phyloP scores from a whole-genome alignment of 2,329 filamentous ascomycete genomes.

The Cercospora sp. region DNA sequence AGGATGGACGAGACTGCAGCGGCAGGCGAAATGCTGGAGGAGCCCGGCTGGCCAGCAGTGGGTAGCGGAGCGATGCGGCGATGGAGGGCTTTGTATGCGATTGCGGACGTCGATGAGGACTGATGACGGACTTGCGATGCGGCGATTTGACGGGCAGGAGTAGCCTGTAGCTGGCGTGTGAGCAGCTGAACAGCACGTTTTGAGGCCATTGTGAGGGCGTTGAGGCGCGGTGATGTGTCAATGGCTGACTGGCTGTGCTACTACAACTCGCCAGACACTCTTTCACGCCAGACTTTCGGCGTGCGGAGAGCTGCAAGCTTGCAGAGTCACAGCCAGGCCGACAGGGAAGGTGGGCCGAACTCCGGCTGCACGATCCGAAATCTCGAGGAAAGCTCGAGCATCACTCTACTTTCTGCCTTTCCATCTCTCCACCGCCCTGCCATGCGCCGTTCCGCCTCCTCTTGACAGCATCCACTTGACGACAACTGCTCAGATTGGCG shows the following conservation, averaged over 20 bases:
- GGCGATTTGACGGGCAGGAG: slow-evolving; percentile 20
- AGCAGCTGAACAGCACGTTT: slow-evolving; percentile 35
- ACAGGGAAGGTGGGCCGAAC: background rate
- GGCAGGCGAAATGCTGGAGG: slow-evolving; percentile 77
- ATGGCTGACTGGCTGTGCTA: slow-evolving; percentile 5
- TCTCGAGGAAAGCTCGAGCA: slow-evolving; percentile 6
- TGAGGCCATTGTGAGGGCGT: slow-evolving; percentile 35
- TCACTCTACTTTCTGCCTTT: background rate
- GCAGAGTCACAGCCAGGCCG: slow-evolving; percentile 1
- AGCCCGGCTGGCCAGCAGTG: slow-evolving; percentile 51
- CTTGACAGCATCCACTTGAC: background rate
- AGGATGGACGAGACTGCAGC: slow-evolving; percentile 97
- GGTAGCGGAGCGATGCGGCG: slow-evolving; percentile 84
- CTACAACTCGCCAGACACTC: background rate
- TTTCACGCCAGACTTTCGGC: background rate
- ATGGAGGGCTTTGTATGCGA: slow-evolving; percentile 96
- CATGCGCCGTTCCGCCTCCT: background rate
- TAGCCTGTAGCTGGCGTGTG: slow-evolving; percentile 24
- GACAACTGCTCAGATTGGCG: background rate
- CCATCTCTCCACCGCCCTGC: background rate
- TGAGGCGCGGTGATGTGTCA: background rate
- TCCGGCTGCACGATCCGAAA: background rate
- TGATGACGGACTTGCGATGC: slow-evolving; percentile 38
- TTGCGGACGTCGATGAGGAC: slow-evolving; percentile 71
- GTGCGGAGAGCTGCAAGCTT: background rate